Evolutionary conservation across 2,329 filamentous ascomycete species (phyloP), one percentile per base, ranked within the genome.

Genomic region (Arthrobotrys megalospora): DNA sequence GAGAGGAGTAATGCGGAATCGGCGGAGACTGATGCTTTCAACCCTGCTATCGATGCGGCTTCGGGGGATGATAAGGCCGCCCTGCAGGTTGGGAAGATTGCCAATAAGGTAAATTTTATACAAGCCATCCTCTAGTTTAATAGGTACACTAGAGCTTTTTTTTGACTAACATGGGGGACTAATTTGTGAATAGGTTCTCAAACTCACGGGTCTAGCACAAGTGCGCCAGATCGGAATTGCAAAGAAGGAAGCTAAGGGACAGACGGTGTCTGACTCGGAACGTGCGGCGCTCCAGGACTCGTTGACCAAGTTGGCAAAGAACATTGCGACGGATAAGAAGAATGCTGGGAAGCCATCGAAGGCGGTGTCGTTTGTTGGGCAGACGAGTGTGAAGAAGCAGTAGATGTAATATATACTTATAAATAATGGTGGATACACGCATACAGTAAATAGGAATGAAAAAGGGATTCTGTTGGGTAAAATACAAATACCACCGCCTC

Each of bases 1-100:
- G 87, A 88, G 78, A 88, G 89, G 80, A 82, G 85, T 63, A 87
- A 87, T 28, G 87, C 87, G 72, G 88, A 89, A 81, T 84, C 87
- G 60, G 88, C 88, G 1, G 88, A 89, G 82, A 84, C 82, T 0
- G 83, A 86, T 0, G 88, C 86, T 1, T 90, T 89, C 83, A 89
- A 89, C 80, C 82, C 86, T 1, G 88, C 88, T 11, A 87, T 89
- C 69, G 86, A 85, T 10, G 86, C 84, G 2, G 87, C 86, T 0
- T 83, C 81, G 8, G 87, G 86, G 8, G 85, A 83, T 55, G 85
- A 84, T 45, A 86, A 85, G 1, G 85, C 85, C 21, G 87, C 88
- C 62, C 85, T 89, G 11, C 84, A 87, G 84, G 85, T 47, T 63
- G 11, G 53, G 2, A 80, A 79, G 70, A 80, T 73, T 50, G 62